These are phyloP conservation scores for Verruconis gallopava DNA, from an alignment of 2,329 filamentous ascomycete genomes.

Conservation along the genomic window DNA sequence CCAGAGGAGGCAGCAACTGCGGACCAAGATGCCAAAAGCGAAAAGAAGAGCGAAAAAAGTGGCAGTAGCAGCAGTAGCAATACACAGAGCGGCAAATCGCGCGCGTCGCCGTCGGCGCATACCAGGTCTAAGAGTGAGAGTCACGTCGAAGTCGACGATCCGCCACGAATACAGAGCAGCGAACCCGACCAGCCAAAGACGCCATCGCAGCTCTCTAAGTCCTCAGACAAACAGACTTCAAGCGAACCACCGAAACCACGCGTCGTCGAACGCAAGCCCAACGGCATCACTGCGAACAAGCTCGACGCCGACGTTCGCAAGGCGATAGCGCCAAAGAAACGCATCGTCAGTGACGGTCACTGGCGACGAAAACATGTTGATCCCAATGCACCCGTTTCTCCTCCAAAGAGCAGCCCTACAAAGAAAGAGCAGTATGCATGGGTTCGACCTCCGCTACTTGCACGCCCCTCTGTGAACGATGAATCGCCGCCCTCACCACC, in stretches of 20 bases:
- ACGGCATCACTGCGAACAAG: constrained; percentile 18
- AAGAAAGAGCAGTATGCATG: constrained; percentile 35
- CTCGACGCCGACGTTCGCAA: constrained; percentile 33
- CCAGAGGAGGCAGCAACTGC: neutral
- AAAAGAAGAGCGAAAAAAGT: neutral
- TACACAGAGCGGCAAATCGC: neutral
- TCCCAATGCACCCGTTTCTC: constrained; percentile 16
- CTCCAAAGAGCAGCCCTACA: constrained; percentile 10
- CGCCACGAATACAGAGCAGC: neutral
- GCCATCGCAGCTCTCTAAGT: neutral
- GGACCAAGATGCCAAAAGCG: neutral
- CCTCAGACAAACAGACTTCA: neutral
- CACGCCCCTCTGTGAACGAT: constrained; percentile 1
- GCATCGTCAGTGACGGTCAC: constrained; percentile 85
- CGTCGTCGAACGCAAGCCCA: constrained; percentile 11
- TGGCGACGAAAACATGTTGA: constrained; percentile 50
- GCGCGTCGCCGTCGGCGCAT: neutral
- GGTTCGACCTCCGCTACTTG: constrained; percentile 10
- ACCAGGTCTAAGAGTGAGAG: neutral
- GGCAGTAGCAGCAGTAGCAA: too few relatives aligned
- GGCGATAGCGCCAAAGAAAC: constrained; percentile 66
- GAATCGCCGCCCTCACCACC: constrained; percentile 6
- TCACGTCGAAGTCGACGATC: neutral
- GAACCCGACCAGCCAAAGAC: neutral
- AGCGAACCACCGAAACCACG: neutral